Percentiles rank a stretch among this genome's conserved stretches.
These are phyloP conservation scores for Cyclotella cryptica DNA, from an alignment of 108 stramenopile genomes.

Conservation along the genomic window DNA sequence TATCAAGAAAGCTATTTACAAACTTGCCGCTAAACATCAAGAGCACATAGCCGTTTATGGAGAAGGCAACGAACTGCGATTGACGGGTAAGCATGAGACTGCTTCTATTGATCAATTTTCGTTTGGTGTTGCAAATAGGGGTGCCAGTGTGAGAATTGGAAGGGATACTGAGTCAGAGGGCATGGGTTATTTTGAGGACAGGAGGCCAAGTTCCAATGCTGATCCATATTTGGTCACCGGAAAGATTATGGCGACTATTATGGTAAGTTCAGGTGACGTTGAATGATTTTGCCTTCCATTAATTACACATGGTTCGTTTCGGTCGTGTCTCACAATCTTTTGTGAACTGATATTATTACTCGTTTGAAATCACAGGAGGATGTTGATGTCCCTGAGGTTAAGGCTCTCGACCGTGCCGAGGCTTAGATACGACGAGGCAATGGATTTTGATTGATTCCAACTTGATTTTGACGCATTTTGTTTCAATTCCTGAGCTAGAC, in stretches of 20 bases:
- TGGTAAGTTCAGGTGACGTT: constrained; percentile 41
- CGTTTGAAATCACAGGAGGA: constrained; percentile 17
- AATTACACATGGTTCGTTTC: neutral
- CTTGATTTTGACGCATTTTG: neutral
- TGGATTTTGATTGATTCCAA: neutral
- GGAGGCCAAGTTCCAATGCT: constrained; percentile 96
- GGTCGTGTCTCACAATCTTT: neutral
- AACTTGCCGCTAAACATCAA: constrained; percentile 92
- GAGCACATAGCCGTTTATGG: constrained; percentile 99
- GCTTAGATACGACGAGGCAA: constrained; percentile 1
- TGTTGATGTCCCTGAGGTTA: constrained; percentile 36
- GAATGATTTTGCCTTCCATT: neutral
- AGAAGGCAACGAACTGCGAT: constrained; percentile 95
- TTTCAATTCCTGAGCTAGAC: neutral
- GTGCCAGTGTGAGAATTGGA: constrained; percentile 94
- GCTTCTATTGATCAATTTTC: constrained; percentile 93
- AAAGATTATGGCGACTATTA: constrained; percentile 96
- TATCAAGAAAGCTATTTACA: constrained; percentile 97
- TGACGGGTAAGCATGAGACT: constrained; percentile 97
- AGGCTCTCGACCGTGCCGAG: constrained; percentile 25
- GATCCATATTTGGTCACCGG: constrained; percentile 98
- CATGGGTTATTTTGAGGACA: constrained; percentile 98
- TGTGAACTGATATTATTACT: neutral
- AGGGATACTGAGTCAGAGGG: constrained; percentile 92
- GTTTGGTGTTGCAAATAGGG: constrained; percentile 98